A percentile compares a stretch with the other conserved stretches of the same genome.
Evolutionary conservation across 345 rosid species (phyloP).

Genomic region (Ceriops zippeliana): DNA sequence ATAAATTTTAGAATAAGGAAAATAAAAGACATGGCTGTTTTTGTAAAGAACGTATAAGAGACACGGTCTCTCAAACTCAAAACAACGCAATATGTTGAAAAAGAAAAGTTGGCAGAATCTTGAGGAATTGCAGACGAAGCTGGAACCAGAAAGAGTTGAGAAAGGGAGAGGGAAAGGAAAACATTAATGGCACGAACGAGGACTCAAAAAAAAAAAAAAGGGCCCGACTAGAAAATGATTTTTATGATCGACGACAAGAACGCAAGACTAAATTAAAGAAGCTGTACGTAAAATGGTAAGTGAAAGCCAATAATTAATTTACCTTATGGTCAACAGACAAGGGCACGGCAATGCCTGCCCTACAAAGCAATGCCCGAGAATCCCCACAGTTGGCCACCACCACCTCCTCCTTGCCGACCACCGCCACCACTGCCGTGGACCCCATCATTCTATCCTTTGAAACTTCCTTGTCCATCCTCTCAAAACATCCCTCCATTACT

Average conservation of each 20-base stretch:
- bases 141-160: no score
- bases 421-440: conserved; percentile 47
- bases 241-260: no score
- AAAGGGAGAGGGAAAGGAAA: background rate
- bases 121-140: no score
- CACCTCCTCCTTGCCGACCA: conserved; percentile 34
- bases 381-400: conserved; percentile 51
- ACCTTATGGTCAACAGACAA: conserved; percentile 50
- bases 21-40: no score
- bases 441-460: conserved; percentile 30
- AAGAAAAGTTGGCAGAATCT: no score
- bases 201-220: no score
- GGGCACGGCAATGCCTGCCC: conserved; percentile 33
- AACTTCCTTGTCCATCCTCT: conserved; percentile 48
- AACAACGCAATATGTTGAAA: no score
- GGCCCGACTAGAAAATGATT: no score
- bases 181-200: background rate
- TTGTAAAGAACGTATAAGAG: no score
- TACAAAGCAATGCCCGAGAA: conserved; percentile 43
- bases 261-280: no score
- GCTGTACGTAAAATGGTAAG: no score
- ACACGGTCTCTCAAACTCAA: no score
- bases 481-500: conserved; percentile 47
- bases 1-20: background rate
- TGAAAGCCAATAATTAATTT: background rate